A percentile compares a stretch with the other conserved stretches of the same genome.
phyloP scores from a whole-genome alignment of 495 filamentous ascomycete genomes.

The Xylaria venustula region DNA sequence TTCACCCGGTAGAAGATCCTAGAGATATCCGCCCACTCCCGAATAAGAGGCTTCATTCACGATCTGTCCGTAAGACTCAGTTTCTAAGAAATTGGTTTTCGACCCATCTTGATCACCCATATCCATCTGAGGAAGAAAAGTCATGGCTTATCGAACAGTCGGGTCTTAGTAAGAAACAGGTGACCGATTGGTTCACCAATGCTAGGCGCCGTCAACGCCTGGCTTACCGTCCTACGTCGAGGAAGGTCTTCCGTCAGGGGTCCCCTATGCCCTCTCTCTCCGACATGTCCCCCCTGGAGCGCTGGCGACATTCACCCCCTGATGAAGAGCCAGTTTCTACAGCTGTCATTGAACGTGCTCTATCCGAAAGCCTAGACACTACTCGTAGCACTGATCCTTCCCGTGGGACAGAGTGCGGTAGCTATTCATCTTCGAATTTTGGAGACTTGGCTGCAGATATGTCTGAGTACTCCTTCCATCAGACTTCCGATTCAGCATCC shows the following conservation, averaged over 20 bases:
- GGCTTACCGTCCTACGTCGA: neutral
- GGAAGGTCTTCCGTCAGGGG: conserved; percentile 13
- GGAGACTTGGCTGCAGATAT: neutral
- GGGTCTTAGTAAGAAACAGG: conserved; percentile 16
- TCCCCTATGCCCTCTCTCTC: conserved; percentile 18
- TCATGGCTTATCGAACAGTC: conserved; percentile 12
- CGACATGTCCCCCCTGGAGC: conserved; percentile 22
- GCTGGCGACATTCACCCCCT: conserved; percentile 20
- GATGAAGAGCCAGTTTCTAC: conserved; percentile 15
- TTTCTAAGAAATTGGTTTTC: conserved; percentile 16
- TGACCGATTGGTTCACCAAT: conserved; percentile 20
- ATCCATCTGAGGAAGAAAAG: conserved; percentile 14
- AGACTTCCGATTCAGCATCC: conserved; percentile 12
- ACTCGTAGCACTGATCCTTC: neutral
- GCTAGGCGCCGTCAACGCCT: conserved; percentile 15
- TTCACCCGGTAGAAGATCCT: neutral
- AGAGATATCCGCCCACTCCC: neutral
- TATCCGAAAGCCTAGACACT: neutral
- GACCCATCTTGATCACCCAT: conserved; percentile 15
- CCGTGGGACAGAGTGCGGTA: neutral
- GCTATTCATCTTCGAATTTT: neutral
- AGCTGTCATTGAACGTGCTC: conserved; percentile 10
- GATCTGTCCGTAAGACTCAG: conserved; percentile 14
- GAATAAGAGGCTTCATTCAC: conserved; percentile 3
- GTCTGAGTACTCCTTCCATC: neutral